Base-by-base conservation (phyloP, 179 eudicot genomes). In the Silene coronaria region DNA sequence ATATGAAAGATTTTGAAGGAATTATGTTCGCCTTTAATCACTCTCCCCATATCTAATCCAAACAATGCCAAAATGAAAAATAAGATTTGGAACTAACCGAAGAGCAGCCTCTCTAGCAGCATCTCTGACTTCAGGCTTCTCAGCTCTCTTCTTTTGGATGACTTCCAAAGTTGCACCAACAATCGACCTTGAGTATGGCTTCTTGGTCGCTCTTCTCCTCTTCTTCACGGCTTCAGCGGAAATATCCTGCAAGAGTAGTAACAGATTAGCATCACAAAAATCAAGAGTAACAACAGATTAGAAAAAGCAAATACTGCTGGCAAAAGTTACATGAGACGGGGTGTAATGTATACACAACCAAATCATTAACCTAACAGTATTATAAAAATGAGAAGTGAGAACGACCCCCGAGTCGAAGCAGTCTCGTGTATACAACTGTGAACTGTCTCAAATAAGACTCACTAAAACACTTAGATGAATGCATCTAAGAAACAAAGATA, bases 41-140 rank as follows among this genome's bases (percentile, higher is more conserved):
- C 42, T 36, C 42, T 36, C 42, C 42, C 6, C 5, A 36, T 36
- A 36, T 36, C 53, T 0, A 1, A 46, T 11, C 53, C 17, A 11
- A 46, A 13, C 57, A 48, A 48, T 48, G 57, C 7, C 0, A 53
- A 53, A 53, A 10, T 53, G 59, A 53, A 14, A 53, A 10, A 16
- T 53, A 53, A 3, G 53, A 2, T 1, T 45, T 55, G 46, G 22
- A 65, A 74, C 76, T 71, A 27, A 90, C 92, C 96, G 90, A 11
- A 91, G 90, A 24, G 96, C 93, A 67, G 96, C 93, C 72, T 91
- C 93, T 70, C 96, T 82, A 3, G 93, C 96, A 58, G 96, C 96
- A 80, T 91, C 96, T 53, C 96, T 85, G 38, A 91, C 91, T 80
- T 91, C 96, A 9, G 96, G 86, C 82, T 89, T 91, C 76, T 91